Percentiles rank a stretch among this genome's conserved stretches.
These are phyloP conservation scores for Tolypocladium nubicola DNA, from an alignment of 2,329 filamentous ascomycete species.

Conservation along the genomic window DNA sequence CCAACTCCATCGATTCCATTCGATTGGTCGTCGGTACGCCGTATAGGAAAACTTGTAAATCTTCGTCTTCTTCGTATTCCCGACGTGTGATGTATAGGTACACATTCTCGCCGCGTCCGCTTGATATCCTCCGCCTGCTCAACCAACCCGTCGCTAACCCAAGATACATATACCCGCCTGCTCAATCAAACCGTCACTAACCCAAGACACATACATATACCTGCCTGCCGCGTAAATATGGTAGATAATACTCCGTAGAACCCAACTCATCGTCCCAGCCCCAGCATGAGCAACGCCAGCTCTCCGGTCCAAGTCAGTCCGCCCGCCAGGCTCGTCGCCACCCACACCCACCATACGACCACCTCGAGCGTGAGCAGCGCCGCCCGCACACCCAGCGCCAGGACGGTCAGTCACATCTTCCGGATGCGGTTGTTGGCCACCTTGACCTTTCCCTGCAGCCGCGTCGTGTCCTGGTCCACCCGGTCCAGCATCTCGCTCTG, in stretches of 20 bases:
- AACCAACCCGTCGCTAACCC: neutral
- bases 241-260: neutral
- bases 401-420: conserved; percentile 43
- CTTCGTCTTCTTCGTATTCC: neutral
- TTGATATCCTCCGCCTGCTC: neutral
- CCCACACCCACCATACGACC: conserved; percentile 20
- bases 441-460: conserved; percentile 56
- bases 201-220: neutral
- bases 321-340: conserved; percentile 11
- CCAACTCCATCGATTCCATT: neutral
- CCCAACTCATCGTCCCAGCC: conserved; percentile 1
- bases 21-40: neutral
- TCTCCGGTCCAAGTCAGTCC: conserved; percentile 17
- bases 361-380: conserved; percentile 16
- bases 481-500: conserved; percentile 62
- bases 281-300: conserved; percentile 14
- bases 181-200: neutral
- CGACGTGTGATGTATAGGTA: neutral
- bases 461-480: conserved; percentile 55
- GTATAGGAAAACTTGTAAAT: no score
- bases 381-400: conserved; percentile 13
- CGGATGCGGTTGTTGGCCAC: conserved; percentile 63
- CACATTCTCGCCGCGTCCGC: neutral
- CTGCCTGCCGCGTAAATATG: neutral
- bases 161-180: neutral